Evolutionary conservation across 805 yeast genomes (phyloP), one percentile per base, ranked within the genome.

Genomic region (Wickerhamiella musiphila): DNA sequence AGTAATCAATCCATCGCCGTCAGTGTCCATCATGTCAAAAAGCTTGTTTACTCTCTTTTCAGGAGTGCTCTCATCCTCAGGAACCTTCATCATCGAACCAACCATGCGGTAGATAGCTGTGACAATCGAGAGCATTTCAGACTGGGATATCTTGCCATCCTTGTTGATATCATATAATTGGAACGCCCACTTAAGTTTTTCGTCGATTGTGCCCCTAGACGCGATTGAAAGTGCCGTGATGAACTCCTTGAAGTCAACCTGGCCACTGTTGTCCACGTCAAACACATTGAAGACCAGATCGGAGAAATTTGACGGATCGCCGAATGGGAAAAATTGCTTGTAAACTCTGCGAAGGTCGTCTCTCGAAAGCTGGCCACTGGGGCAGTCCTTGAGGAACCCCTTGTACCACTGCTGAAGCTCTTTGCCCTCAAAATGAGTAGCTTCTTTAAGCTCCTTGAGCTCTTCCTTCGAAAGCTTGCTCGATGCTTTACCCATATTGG

Each of bases 341-440:
- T 84, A 92, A 13, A 90, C 84, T 53, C 79, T 81, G 43, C 77
- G 72, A 53, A 90, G 82, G 49, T 90, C 96, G 29, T 76, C 79
- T 47, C 75, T 77, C 3, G 83, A 70, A 18, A 90, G 61, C 51
- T 76, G 84, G 1, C 96, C 96, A 21, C 71, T 64, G 1, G 95
- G 95, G 52, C 94, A 86, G 53, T 90, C 98, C 49, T 94, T 66
- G 26, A 77, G 61, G 46, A 90, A 90, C 2, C 96, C 96, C 51
- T 86, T 86, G 51, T 86, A 86, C 99, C 99, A 90, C 51, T 86
- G 98, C 54, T 90, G 96, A 27, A 90, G 66, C 51, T 90, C 98
- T 41, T 94, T 66, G 33, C 84, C 72, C 49, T 86, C 94, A 49
- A 90, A 90, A 47, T 82, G 77, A 0, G 99, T 90, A 16, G 83